These are phyloP conservation scores for Penicillium hordei DNA, from an alignment of 2,329 filamentous ascomycete species.

Conservation along the genomic window DNA sequence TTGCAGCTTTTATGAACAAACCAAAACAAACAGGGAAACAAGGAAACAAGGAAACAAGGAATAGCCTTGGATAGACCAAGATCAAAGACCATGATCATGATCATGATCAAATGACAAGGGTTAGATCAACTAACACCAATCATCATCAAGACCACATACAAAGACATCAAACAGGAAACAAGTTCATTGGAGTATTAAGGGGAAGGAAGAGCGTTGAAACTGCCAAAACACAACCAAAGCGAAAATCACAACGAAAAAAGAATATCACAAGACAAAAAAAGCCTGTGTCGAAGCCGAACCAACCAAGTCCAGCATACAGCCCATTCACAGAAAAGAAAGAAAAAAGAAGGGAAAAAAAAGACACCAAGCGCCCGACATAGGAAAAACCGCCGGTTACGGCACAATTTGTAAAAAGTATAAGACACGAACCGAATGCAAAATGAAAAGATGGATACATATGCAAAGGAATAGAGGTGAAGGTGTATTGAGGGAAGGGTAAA, in stretches of 20 bases:
- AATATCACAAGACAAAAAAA: neutral
- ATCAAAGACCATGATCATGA: neutral
- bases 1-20: neutral
- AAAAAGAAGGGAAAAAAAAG: neutral
- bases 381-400: constrained; percentile 18
- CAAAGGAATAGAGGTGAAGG: neutral
- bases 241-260: neutral
- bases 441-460: constrained; percentile 6
- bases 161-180: constrained; percentile 4
- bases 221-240: constrained; percentile 1
- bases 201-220: neutral
- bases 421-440: constrained; percentile 27
- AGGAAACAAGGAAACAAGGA: neutral
- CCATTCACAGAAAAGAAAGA: neutral
- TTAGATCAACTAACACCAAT: neutral
- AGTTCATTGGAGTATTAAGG: constrained; percentile 16
- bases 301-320: neutral
- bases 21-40: neutral
- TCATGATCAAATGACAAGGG: neutral
- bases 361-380: constrained; percentile 20
- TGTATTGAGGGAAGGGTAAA: neutral
- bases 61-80: neutral
- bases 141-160: neutral
- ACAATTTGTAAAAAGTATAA: constrained; percentile 27
- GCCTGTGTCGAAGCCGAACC: neutral